These are phyloP conservation scores for Penicillium taxi DNA, from an alignment of 495 filamentous ascomycete species.

Conservation along the genomic window DNA sequence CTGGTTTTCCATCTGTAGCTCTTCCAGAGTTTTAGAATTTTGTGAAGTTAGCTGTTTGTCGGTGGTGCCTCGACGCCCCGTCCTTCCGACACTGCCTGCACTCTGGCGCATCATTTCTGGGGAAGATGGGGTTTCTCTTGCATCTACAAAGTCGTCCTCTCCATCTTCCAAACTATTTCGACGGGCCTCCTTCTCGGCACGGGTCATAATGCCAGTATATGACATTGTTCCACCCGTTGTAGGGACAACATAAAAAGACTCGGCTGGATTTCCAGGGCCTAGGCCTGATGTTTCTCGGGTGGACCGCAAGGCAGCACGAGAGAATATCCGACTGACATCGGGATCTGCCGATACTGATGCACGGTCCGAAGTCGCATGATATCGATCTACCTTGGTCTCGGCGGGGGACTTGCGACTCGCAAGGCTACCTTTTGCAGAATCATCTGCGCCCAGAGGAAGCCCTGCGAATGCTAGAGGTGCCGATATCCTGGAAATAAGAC, in stretches of 20 bases:
- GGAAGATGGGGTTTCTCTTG: slow-evolving; percentile 57
- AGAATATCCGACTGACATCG: slow-evolving; percentile 70
- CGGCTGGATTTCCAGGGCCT: slow-evolving; percentile 44
- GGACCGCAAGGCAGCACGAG: slow-evolving; percentile 68
- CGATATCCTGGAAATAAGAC: slow-evolving; percentile 72
- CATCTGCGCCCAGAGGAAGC: slow-evolving; percentile 62
- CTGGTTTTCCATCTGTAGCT: slow-evolving; percentile 74
- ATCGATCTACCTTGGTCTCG: slow-evolving; percentile 32
- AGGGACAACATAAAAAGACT: slow-evolving; percentile 94
- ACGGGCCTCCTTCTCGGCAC: slow-evolving; percentile 57
- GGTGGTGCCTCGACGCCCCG: slow-evolving; percentile 13
- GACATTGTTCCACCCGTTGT: slow-evolving; percentile 79
- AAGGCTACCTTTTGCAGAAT: slow-evolving; percentile 31
- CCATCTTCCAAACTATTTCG: slow-evolving; percentile 44
- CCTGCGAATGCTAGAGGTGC: slow-evolving; percentile 88
- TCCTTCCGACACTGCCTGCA: slow-evolving; percentile 14
- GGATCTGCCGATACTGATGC: slow-evolving; percentile 45
- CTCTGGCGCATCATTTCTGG: slow-evolving; percentile 41
- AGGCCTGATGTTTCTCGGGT: slow-evolving; percentile 44
- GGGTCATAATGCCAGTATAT: slow-evolving; percentile 77
- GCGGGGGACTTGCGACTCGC: slow-evolving; percentile 33
- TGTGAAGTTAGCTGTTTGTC: slow-evolving; percentile 26
- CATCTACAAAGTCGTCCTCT: slow-evolving; percentile 83
- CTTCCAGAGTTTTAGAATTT: slow-evolving; percentile 60
- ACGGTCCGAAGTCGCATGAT: slow-evolving; percentile 32